Evolutionary conservation across 495 filamentous ascomycete species (phyloP).

Genomic region (Chaetomium fimeti): DNA sequence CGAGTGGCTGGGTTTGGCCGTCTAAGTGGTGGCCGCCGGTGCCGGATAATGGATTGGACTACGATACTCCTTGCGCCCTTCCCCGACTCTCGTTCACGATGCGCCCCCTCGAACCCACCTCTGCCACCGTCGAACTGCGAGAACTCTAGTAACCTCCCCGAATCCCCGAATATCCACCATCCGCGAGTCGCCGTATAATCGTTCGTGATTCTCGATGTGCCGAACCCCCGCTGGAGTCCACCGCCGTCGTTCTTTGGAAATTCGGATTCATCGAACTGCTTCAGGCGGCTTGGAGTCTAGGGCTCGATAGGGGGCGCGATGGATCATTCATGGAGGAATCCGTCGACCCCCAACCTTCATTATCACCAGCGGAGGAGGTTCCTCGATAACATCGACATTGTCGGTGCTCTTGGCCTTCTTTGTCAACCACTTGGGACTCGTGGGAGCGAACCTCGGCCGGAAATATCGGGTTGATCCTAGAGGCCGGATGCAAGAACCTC

Average conservation of each 20-base stretch:
- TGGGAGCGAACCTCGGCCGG: neutral
- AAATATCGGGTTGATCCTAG: neutral
- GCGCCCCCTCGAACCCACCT: neutral
- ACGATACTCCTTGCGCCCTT: neutral
- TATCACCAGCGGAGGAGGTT: neutral
- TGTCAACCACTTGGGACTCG: neutral
- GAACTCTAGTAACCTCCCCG: neutral
- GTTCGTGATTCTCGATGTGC: neutral
- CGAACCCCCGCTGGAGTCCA: neutral
- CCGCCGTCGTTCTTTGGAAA: neutral
- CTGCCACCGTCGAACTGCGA: neutral
- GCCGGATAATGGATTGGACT: neutral
- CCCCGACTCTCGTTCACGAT: conserved; percentile 1
- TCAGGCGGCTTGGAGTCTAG: neutral
- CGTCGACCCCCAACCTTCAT: neutral
- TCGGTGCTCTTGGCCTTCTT: neutral
- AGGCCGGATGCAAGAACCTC: neutral
- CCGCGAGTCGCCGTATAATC: neutral
- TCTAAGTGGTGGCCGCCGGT: neutral
- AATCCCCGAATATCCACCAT: neutral
- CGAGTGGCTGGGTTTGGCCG: neutral
- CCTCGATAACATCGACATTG: neutral
- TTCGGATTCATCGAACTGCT: neutral
- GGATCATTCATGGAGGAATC: neutral
- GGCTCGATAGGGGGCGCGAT: neutral